A percentile compares a stretch with the other conserved stretches of the same genome.
phyloP scores from a whole-genome alignment of 169 alveolate genomes.

The Plasmodium fragile region DNA sequence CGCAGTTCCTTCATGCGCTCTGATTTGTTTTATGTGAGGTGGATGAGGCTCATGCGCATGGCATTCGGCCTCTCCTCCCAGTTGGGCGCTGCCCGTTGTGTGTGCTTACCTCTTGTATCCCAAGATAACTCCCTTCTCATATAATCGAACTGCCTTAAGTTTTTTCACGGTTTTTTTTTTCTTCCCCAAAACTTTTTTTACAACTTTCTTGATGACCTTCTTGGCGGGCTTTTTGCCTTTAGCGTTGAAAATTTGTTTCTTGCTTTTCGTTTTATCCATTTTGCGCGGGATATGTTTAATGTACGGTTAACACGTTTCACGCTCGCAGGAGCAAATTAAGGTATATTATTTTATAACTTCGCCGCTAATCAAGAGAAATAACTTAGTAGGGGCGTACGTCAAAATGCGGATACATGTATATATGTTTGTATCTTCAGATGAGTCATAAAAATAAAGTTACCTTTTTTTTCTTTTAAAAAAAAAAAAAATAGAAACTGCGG shows the following conservation, averaged over 20 bases:
- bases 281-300: background rate
- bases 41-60: background rate
- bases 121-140: constrained; percentile 92
- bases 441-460: background rate
- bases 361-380: background rate
- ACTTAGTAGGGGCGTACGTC: background rate
- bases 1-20: background rate
- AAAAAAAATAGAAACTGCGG: background rate
- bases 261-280: constrained; percentile 23
- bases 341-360: background rate
- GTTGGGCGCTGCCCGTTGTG: background rate
- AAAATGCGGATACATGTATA: background rate
- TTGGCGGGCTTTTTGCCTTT: constrained; percentile 7
- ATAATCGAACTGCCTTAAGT: constrained; percentile 92
- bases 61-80: background rate
- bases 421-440: background rate
- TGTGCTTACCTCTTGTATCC: constrained; percentile 92
- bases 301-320: background rate
- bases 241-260: background rate
- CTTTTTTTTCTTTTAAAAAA: background rate
- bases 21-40: background rate
- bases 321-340: background rate
- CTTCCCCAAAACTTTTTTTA: constrained; percentile 57
- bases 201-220: constrained; percentile 11
- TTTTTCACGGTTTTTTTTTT: constrained; percentile 75